Percentiles rank a stretch among this genome's conserved stretches.
phyloP scores from a whole-genome alignment of 352 stramenopile species.

The Lagenidium giganteum region DNA sequence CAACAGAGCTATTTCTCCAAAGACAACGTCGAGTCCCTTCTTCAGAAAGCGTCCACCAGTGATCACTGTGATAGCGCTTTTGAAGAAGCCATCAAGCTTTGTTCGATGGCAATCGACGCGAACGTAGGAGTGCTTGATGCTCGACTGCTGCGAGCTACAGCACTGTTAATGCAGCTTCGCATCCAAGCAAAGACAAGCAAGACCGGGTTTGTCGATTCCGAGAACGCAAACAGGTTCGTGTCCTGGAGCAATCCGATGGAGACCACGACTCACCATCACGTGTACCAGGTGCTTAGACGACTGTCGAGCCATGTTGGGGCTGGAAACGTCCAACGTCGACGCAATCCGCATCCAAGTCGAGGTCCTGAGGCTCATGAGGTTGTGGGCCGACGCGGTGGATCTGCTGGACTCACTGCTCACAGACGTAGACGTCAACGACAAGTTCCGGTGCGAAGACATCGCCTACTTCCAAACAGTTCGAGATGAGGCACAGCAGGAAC shows the following conservation, averaged over 20 bases:
- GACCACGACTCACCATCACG: neutral
- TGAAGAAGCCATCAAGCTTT: conserved; percentile 10
- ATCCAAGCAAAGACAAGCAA: too few relatives aligned
- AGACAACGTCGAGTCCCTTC: neutral
- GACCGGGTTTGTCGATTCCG: too few relatives aligned
- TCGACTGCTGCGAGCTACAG: conserved; percentile 9
- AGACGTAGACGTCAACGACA: neutral
- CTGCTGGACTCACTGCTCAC: conserved; percentile 1
- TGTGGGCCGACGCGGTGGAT: conserved; percentile 14
- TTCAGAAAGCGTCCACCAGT: conserved; percentile 1
- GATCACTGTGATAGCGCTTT: neutral
- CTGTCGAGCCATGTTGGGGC: conserved; percentile 7
- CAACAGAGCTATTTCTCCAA: conserved; percentile 12
- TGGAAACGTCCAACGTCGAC: conserved; percentile 12
- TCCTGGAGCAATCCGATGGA: neutral
- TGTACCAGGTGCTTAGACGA: conserved; percentile 14
- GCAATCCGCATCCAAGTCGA: conserved; percentile 10
- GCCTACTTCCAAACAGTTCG: too few relatives aligned
- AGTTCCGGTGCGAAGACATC: neutral
- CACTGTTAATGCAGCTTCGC: neutral
- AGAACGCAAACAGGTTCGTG: too few relatives aligned
- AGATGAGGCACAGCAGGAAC: too few relatives aligned
- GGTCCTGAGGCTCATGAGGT: conserved; percentile 6
- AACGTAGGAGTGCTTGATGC: conserved; percentile 12
- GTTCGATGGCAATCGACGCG: conserved; percentile 17